Evolutionary conservation across 148 eudicot species (phyloP).

Genomic region (Fagopyrum esculentum): DNA sequence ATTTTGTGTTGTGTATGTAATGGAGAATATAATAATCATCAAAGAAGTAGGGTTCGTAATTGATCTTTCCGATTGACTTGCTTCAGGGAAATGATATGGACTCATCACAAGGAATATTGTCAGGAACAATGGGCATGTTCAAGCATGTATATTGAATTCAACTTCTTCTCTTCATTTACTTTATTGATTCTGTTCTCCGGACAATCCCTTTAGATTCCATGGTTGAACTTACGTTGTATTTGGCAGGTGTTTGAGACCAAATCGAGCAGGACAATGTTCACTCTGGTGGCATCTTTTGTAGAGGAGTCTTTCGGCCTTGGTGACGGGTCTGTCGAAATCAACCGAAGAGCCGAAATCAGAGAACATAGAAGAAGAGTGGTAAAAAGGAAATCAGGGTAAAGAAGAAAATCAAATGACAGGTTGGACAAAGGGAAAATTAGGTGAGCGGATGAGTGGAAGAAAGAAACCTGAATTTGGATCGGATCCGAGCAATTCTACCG

Average conservation of each 20-base stretch:
- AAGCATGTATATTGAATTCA: conserved; percentile 78
- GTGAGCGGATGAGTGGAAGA: too few species aligned
- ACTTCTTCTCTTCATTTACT: not conserved
- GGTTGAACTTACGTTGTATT: not conserved
- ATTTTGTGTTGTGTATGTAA: not conserved
- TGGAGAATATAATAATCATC: not conserved
- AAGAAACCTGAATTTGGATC: too few species aligned
- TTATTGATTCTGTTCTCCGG: not conserved
- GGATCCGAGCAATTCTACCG: too few species aligned
- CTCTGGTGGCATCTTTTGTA: conserved; percentile 81
- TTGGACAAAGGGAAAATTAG: too few species aligned
- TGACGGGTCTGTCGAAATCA: too few species aligned
- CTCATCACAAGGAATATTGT: conserved; percentile 71
- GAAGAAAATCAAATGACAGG: too few species aligned
- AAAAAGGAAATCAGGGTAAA: too few species aligned
- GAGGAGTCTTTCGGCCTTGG: too few species aligned
- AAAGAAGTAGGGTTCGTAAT: not conserved
- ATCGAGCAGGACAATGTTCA: conserved; percentile 82
- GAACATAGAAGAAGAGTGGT: too few species aligned
- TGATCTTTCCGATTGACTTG: not conserved
- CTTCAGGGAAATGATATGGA: conserved; percentile 91
- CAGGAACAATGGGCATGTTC: conserved; percentile 93
- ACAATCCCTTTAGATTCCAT: not conserved
- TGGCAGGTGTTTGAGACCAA: conserved; percentile 81
- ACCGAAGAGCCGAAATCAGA: too few species aligned